These are phyloP conservation scores for Kwoniella shivajii DNA, from an alignment of 1,284 basidiomycete genomes.

Conservation along the genomic window DNA sequence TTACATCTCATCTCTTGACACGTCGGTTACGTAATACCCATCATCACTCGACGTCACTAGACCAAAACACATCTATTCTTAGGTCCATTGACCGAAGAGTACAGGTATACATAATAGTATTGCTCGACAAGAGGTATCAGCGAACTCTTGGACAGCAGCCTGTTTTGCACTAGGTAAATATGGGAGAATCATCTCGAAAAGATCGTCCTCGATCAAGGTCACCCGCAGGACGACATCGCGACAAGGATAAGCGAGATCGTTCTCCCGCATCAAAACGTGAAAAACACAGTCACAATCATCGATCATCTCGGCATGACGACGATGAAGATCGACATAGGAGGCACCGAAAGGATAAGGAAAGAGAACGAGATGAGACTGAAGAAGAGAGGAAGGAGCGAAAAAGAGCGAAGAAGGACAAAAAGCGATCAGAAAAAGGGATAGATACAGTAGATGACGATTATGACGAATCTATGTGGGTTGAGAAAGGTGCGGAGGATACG, in stretches of 20 bases:
- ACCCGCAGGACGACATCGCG: constrained; percentile 15
- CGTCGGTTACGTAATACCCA: not conserved
- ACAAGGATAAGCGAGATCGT: constrained; percentile 18
- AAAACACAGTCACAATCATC: constrained; percentile 9
- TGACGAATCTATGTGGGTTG: constrained; percentile 76
- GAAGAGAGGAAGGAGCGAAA: constrained; percentile 51
- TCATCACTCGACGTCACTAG: not conserved
- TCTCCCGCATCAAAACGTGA: constrained; percentile 15
- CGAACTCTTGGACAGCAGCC: not conserved
- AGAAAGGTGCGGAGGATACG: constrained; percentile 80
- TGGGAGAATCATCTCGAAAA: constrained; percentile 16
- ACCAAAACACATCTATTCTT: not conserved
- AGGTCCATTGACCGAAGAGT: not conserved
- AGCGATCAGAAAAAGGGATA: constrained; percentile 25
- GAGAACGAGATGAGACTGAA: constrained; percentile 61
- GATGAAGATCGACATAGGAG: constrained; percentile 22
- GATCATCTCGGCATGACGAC: constrained; percentile 18
- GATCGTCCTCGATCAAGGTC: constrained; percentile 7
- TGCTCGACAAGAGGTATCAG: not conserved
- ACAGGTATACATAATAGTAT: not conserved
- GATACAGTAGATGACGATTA: constrained; percentile 68
- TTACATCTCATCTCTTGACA: too few species aligned
- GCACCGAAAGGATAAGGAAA: constrained; percentile 28
- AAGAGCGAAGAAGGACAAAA: constrained; percentile 43
- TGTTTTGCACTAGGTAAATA: too few species aligned